phyloP scores from a whole-genome alignment of 306 rosid species.

The Pueraria montana region DNA sequence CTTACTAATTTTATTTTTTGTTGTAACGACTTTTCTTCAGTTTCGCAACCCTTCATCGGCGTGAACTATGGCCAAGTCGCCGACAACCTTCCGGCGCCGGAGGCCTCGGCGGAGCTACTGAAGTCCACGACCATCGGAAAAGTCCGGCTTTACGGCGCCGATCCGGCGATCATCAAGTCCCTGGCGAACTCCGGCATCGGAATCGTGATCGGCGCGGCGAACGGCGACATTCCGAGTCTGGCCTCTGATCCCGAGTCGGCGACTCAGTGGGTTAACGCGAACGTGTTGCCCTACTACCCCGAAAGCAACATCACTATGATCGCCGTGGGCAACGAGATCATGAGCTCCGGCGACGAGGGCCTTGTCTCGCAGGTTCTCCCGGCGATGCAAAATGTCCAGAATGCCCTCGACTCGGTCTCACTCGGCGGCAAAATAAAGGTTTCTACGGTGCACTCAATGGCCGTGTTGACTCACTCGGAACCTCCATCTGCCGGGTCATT shows the following conservation, averaged over 20 bases:
- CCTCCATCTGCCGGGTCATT: conserved; percentile 78
- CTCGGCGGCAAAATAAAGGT: conserved; percentile 72
- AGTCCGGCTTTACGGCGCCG: conserved; percentile 69
- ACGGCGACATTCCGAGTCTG: conserved; percentile 61
- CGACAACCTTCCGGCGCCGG: conserved; percentile 70
- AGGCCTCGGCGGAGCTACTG: conserved; percentile 59
- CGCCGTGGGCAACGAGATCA: conserved; percentile 77
- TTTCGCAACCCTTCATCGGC: conserved; percentile 74
- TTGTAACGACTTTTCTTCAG: conserved; percentile 36
- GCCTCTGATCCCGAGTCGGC: conserved; percentile 77
- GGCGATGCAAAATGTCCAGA: conserved; percentile 73
- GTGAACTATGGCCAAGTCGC: conserved; percentile 78
- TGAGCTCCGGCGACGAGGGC: conserved; percentile 57
- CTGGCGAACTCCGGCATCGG: conserved; percentile 66
- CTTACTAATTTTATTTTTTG: neutral
- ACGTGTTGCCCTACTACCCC: conserved; percentile 69
- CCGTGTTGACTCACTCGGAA: conserved; percentile 60
- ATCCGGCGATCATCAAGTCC: conserved; percentile 63
- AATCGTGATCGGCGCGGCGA: conserved; percentile 62
- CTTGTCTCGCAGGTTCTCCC: conserved; percentile 69
- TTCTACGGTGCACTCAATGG: conserved; percentile 77
- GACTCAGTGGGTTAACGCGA: conserved; percentile 66
- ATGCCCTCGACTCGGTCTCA: conserved; percentile 58
- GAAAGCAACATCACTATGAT: conserved; percentile 65
- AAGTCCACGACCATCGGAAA: conserved; percentile 60